These are phyloP conservation scores for Magnaporthiopsis rhizophila DNA, from an alignment of 2,329 filamentous ascomycete genomes.

Conservation along the genomic window DNA sequence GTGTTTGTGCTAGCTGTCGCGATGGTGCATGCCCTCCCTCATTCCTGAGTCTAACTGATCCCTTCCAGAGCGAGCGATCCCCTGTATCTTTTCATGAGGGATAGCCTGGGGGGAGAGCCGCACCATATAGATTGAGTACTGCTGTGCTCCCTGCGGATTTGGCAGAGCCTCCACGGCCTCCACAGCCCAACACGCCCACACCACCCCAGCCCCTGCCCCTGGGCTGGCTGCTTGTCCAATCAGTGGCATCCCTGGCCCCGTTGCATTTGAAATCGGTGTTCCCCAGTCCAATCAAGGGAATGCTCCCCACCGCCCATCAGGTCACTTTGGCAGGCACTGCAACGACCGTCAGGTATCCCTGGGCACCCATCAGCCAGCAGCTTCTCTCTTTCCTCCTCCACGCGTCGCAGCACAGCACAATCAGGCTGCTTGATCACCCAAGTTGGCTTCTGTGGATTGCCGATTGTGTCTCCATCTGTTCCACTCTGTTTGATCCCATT, in stretches of 20 bases:
- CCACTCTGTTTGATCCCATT: constrained; percentile 8
- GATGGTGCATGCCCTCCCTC: no score
- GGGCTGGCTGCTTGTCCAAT: background rate
- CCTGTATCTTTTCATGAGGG: no score
- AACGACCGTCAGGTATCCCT: background rate
- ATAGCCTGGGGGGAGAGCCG: no score
- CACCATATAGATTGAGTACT: no score
- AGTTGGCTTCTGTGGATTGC: background rate
- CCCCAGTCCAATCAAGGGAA: background rate
- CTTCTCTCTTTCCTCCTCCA: background rate
- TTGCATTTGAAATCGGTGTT: background rate
- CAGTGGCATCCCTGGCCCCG: background rate
- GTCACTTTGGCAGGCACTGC: constrained; percentile 9
- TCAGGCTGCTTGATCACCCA: background rate
- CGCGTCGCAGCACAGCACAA: background rate
- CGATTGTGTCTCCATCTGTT: constrained; percentile 1
- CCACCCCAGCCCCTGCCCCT: background rate
- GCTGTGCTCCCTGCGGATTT: background rate
- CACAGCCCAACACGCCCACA: no score
- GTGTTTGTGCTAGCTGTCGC: no score
- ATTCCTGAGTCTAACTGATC: no score
- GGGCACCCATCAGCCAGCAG: background rate
- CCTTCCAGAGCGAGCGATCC: no score
- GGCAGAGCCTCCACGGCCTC: background rate
- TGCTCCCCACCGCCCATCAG: constrained; percentile 8